A percentile compares a stretch with the other conserved stretches of the same genome.
These are phyloP conservation scores for Xylaria intraflava DNA, from an alignment of 495 filamentous ascomycete genomes.

Conservation along the genomic window DNA sequence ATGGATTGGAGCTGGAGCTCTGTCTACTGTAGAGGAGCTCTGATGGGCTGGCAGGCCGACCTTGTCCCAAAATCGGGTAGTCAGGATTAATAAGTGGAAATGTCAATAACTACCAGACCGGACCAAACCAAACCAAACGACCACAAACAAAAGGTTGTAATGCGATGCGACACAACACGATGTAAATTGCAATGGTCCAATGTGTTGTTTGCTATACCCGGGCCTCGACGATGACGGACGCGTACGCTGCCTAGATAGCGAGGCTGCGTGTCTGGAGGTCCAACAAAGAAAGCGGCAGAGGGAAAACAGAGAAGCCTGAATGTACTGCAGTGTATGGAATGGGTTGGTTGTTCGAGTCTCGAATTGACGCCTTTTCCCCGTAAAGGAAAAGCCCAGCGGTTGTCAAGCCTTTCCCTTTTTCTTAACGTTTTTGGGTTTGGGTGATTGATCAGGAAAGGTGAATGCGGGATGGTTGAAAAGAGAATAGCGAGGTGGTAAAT, in stretches of 20 bases:
- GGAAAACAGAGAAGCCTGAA: neutral
- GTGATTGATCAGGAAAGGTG: slow-evolving; percentile 51
- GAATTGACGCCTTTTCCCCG: slow-evolving; percentile 30
- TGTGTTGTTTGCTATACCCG: slow-evolving; percentile 9
- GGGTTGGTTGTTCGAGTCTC: slow-evolving; percentile 1
- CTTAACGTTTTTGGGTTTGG: slow-evolving; percentile 25
- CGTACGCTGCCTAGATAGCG: neutral
- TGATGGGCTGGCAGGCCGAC: slow-evolving; percentile 6
- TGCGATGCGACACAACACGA: slow-evolving; percentile 17
- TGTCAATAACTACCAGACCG: neutral
- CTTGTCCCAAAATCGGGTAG: slow-evolving; percentile 11
- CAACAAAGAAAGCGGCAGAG: neutral
- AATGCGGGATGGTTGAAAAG: slow-evolving; percentile 55
- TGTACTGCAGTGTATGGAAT: neutral
- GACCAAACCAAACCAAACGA: slow-evolving; percentile 1
- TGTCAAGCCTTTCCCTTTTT: slow-evolving; percentile 17
- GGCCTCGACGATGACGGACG: neutral
- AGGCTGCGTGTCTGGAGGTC: neutral
- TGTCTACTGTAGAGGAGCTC: neutral
- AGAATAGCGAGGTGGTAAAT: slow-evolving; percentile 48
- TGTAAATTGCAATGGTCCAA: slow-evolving; percentile 22
- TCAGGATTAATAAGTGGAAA: neutral
- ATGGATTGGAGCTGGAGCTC: slow-evolving; percentile 7
- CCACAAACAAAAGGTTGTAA: slow-evolving; percentile 5
- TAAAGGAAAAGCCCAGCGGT: slow-evolving; percentile 35